These are phyloP conservation scores for Plantago elongata DNA, from an alignment of 257 asterid species.

Conservation along the genomic window DNA sequence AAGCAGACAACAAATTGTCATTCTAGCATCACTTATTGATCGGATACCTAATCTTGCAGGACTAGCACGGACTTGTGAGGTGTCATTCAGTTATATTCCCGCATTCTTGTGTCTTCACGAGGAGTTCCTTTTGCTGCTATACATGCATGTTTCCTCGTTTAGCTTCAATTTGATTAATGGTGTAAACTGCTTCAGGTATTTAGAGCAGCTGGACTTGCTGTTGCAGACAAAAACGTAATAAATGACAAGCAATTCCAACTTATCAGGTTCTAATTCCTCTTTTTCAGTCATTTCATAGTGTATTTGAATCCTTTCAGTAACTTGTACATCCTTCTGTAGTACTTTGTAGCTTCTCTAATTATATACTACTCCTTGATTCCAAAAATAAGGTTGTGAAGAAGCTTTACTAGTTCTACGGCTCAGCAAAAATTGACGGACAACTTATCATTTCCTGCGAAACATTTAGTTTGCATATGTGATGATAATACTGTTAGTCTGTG, in stretches of 20 bases:
- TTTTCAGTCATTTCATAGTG: neutral
- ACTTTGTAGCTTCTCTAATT: neutral
- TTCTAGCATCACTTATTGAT: conserved; percentile 83
- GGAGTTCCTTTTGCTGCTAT: conserved; percentile 6
- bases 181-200: conserved; percentile 46
- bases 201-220: conserved; percentile 69
- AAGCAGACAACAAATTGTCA: conserved; percentile 65
- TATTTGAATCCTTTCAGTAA: conserved; percentile 5
- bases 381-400: neutral
- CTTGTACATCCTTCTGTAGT: neutral
- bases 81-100: conserved; percentile 3
- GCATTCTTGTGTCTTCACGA: neutral
- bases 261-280: conserved; percentile 51
- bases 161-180: conserved; percentile 15
- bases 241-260: conserved; percentile 96
- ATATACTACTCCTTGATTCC: too few relatives aligned
- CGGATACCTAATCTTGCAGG: conserved; percentile 99
- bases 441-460: conserved; percentile 4
- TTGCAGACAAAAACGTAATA: conserved; percentile 67
- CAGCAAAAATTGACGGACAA: neutral
- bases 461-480: neutral
- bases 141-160: conserved; percentile 5
- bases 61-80: conserved; percentile 94
- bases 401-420: conserved; percentile 1
- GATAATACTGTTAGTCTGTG: conserved; percentile 1